Evolutionary conservation across 225 moss, liverwort and hornwort species (phyloP), one percentile per base, ranked within the genome.

Genomic region (Lunularia cruciata): DNA sequence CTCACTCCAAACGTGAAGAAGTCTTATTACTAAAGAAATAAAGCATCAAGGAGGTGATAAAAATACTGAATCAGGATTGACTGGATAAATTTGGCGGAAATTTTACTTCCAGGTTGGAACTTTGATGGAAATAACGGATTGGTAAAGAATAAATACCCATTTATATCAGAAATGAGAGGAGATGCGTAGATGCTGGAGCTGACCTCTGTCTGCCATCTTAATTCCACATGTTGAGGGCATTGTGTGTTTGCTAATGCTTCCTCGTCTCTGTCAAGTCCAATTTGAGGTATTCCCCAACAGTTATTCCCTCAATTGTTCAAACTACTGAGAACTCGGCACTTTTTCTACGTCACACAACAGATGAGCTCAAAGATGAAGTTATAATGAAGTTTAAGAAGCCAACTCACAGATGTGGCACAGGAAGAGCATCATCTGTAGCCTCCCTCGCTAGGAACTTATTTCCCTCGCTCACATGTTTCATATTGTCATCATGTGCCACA

Each of bases 161-260:
- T 93, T 58, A 98, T 80, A 72, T 98, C 98, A 78, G 84, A 82
- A 64, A 98, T 98, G 12, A 98, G 86, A 55, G 98, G 98, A 62
- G 93, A 89, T 68, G 98, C 93, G 74, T 98, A 98, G 69, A 98
- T 91, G 83, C 98, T 98, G 78, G 98, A 98, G 83, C 98, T 94
- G 82, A 98, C 98, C 86, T 98, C 98, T 73, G 86, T 87, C 79
- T 98, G 98, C 98, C 98, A 98, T 71, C 98, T 89, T 84, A 98
- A 79, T 81, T 98, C 98, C 56, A 98, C 70, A 79, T 91, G 78
- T 78, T 98, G 83, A 59, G 93, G 88, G 59, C 98, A 98, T 49
- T 67, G 85, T 38, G 91, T 84, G 64, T 76, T 89, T 18, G 83
- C 76, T 52, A 93, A 60, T 63, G 79, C 80, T 49, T 98, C 98